These are phyloP conservation scores for Penicillium odoratum DNA, from an alignment of 495 filamentous ascomycete species.

Conservation along the genomic window DNA sequence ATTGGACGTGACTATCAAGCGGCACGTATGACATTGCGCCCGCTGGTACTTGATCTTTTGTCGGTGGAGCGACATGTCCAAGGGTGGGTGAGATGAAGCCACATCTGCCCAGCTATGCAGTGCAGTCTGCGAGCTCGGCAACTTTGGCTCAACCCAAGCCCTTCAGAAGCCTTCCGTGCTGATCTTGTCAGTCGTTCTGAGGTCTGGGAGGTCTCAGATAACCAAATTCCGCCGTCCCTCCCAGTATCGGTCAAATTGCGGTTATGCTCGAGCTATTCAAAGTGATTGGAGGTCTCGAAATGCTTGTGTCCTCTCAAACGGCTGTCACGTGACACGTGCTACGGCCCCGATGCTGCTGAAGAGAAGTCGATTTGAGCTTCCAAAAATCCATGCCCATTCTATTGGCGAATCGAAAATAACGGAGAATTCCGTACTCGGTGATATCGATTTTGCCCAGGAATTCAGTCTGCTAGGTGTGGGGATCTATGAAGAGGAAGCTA, in stretches of 20 bases:
- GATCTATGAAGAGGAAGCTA: slow-evolving; percentile 4
- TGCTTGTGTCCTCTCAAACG: not conserved
- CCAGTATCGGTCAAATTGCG: not conserved
- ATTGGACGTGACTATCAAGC: not conserved
- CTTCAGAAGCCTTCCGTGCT: not conserved
- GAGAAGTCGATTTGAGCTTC: slow-evolving; percentile 7
- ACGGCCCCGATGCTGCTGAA: not conserved
- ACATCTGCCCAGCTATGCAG: not conserved
- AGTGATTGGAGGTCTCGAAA: not conserved
- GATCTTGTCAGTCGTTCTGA: not conserved
- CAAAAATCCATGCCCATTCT: slow-evolving; percentile 4
- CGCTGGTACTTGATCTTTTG: not conserved
- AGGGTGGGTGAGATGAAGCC: not conserved
- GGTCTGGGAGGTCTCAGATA: slow-evolving; percentile 1
- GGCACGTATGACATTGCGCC: not conserved
- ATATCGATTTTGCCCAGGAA: slow-evolving; percentile 1
- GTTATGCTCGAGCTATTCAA: not conserved
- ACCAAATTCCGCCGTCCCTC: not conserved
- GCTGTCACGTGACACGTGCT: not conserved
- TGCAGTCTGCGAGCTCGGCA: not conserved
- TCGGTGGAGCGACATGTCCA: not conserved
- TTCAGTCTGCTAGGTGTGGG: slow-evolving; percentile 2
- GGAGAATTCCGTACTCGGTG: slow-evolving; percentile 1
- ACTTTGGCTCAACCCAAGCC: not conserved
- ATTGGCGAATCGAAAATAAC: slow-evolving; percentile 1